Conservation (phyloP, 1,139 yeast species). For the Hyphopichia fennica region DNA sequence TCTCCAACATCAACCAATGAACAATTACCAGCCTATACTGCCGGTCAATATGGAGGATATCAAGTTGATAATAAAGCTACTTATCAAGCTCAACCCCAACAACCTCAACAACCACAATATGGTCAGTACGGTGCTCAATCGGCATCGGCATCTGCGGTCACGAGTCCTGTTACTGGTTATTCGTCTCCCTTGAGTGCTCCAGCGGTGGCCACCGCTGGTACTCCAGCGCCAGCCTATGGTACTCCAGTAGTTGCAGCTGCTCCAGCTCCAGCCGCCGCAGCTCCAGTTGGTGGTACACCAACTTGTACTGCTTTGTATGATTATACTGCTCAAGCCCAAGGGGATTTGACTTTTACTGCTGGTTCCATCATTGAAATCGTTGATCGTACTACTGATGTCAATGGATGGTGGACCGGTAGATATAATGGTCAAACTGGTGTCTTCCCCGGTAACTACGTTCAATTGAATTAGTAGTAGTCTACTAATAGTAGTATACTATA, state of each 20-base stretch:
- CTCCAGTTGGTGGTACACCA: constrained; percentile 26
- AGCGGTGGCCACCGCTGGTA: constrained; percentile 15
- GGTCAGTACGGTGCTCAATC: constrained; percentile 6
- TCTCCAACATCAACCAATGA: constrained; percentile 23
- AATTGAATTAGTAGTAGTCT: constrained; percentile 42
- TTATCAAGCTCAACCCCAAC: constrained; percentile 14
- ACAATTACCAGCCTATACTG: constrained; percentile 29
- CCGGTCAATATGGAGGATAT: constrained; percentile 16
- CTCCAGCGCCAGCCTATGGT: constrained; percentile 10
- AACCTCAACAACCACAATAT: constrained; percentile 14
- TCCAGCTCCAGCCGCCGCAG: constrained; percentile 2
- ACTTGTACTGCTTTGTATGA: constrained; percentile 78
- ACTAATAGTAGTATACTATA: too few species aligned
- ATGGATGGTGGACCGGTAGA: constrained; percentile 99
- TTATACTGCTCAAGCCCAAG: constrained; percentile 82
- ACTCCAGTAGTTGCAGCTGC: too few species aligned
- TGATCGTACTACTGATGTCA: constrained; percentile 76
- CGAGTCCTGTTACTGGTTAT: constrained; percentile 2
- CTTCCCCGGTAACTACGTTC: constrained; percentile 96
- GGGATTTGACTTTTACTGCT: constrained; percentile 83
- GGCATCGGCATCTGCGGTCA: constrained; percentile 9
- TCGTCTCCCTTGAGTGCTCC: constrained; percentile 5
- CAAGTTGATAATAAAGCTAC: constrained; percentile 7
- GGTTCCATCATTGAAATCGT: constrained; percentile 85
- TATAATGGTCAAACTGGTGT: constrained; percentile 84